Base-by-base conservation (phyloP, 768 basidiomycete species). In the Lentinula lateritia region DNA sequence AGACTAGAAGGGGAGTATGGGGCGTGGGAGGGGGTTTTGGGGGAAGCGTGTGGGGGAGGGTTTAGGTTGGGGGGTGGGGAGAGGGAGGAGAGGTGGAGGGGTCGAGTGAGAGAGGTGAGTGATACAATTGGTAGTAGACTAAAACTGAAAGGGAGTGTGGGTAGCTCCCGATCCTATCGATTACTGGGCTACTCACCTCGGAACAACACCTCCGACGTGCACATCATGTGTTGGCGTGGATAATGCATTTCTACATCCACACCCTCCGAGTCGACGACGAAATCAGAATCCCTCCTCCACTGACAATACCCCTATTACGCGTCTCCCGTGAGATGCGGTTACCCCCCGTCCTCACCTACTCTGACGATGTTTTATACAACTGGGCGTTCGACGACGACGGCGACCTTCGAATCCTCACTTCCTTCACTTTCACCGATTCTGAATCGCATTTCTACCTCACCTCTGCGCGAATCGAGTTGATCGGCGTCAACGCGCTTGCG, bases 361-460 rank as follows among this genome's bases (percentile, higher is more conserved):
- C 94, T 9, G 94, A 96, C 70, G 89, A 88, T 34, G 94, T 97
- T 6, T 81, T 97, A 20, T 97, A 94, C 75, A 96, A 96, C 71
- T 92, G 89, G 88, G 61, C n/a, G n/a, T n/a, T n/a, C n/a, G n/a
- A n/a, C n/a, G n/a, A n/a, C n/a, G n/a, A n/a, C n/a, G n/a, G n/a
- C n/a, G n/a, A n/a, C n/a, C n/a, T n/a, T n/a, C n/a, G n/a, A n/a
- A n/a, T n/a, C 69, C 66, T 71, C 39, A 75, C 75, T 15, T 68
- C 74, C 45, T 86, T 86, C 72, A 85, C 85, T 12, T 74, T 75
- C 28, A 81, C 79, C 3, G 65, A 71, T 15, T 81, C 82, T 64
- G 86, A 88, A 66, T 74, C 76, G 50, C 81, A 84, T 64, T 88
- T 87, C 70, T 88, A 84, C 73, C 70, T 86, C 59, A 74, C 81